phyloP scores from a whole-genome alignment of 805 yeast species.

The Isabelozyma gotoi region DNA sequence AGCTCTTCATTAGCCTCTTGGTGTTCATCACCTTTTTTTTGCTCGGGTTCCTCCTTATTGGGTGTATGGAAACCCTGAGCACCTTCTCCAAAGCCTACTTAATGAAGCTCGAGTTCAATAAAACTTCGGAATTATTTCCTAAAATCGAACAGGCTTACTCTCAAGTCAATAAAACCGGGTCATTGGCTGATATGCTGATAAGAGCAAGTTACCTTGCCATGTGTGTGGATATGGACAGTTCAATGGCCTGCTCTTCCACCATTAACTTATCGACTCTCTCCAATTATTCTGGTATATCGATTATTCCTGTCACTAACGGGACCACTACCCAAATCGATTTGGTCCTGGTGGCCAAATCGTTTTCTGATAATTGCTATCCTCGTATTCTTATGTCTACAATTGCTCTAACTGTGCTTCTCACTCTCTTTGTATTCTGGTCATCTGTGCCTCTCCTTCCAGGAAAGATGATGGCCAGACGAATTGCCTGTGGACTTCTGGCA shows the following conservation, averaged over 20 bases:
- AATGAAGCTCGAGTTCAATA: slow-evolving; percentile 49
- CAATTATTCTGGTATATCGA: slow-evolving; percentile 28
- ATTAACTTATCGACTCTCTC: slow-evolving; percentile 20
- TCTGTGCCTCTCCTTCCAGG: slow-evolving; percentile 53
- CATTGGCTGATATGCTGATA: slow-evolving; percentile 41
- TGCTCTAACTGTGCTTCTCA: slow-evolving; percentile 39
- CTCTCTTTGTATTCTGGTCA: slow-evolving; percentile 43
- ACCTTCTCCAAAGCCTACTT: slow-evolving; percentile 52
- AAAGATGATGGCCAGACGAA: slow-evolving; percentile 21
- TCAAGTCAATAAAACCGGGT: slow-evolving; percentile 23
- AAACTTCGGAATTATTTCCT: slow-evolving; percentile 41
- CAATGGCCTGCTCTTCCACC: slow-evolving; percentile 36
- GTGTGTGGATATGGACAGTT: slow-evolving; percentile 43
- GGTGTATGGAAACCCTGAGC: slow-evolving; percentile 44
- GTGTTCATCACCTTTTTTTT: slow-evolving; percentile 51
- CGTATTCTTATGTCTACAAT: slow-evolving; percentile 50
- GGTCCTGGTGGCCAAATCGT: slow-evolving; percentile 44
- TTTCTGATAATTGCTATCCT: slow-evolving; percentile 53
- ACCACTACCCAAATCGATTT: slow-evolving; percentile 36
- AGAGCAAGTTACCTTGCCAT: slow-evolving; percentile 57
- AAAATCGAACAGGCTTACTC: slow-evolving; percentile 39
- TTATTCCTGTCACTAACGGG: slow-evolving; percentile 25
- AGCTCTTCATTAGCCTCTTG: slow-evolving; percentile 36
- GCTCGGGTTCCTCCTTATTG: slow-evolving; percentile 54
- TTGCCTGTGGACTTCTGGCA: slow-evolving; percentile 30